Conservation (phyloP, 2,329 filamentous ascomycete species). For the Orbilia quercus region DNA sequence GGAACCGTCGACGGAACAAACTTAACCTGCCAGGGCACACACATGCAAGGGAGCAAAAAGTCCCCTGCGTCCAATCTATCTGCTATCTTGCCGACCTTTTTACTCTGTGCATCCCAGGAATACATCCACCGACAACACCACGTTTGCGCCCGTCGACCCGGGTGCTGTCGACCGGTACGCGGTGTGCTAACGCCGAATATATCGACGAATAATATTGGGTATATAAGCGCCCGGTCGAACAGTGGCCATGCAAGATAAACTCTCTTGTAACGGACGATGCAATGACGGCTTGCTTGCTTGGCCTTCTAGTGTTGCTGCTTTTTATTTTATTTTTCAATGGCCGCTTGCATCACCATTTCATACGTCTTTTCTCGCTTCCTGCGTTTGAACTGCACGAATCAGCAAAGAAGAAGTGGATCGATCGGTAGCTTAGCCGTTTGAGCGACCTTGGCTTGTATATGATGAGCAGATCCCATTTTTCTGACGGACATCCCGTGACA, state of each 20-base stretch:
- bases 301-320: conserved; percentile 8
- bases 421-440: conserved; percentile 16
- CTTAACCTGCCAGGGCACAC: not conserved
- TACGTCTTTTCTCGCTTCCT: conserved; percentile 24
- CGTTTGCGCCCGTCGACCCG: not conserved
- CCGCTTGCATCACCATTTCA: conserved; percentile 31
- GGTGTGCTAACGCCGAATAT: no score
- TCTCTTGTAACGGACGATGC: not conserved
- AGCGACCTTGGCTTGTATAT: conserved; percentile 8
- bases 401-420: conserved; percentile 15
- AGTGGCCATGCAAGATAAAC: conserved; percentile 1
- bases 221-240: conserved; percentile 42
- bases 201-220: conserved; percentile 33
- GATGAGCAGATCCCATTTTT: conserved; percentile 4
- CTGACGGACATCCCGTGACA: conserved; percentile 31
- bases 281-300: conserved; percentile 19
- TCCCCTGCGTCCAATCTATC: conserved; percentile 44
- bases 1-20: conserved; percentile 18
- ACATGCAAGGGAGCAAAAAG: no score
- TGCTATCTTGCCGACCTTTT: conserved; percentile 45
- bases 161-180: no score
- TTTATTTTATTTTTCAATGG: conserved; percentile 1
- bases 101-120: conserved; percentile 12
- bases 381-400: conserved; percentile 30
- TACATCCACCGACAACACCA: conserved; percentile 24